Conservation (phyloP, 495 filamentous ascomycete species). For the Diplogelasinospora grovesii region DNA sequence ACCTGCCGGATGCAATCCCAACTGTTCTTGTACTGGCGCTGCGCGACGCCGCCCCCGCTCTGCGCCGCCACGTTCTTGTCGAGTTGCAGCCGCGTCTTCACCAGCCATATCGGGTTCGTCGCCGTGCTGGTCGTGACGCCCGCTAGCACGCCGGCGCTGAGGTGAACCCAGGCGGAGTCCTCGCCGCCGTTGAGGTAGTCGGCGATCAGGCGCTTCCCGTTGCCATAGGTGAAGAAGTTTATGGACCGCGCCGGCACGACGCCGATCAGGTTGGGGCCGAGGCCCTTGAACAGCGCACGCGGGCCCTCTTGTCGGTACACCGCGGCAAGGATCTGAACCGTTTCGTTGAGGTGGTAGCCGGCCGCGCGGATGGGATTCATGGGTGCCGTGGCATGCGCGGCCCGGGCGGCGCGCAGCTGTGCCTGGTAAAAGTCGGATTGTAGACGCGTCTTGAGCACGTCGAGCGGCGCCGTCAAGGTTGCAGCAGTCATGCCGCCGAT, state of each 20-base stretch:
- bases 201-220: conserved; percentile 71
- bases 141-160: conserved; percentile 63
- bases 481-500: conserved; percentile 83
- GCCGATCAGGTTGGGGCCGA: conserved; percentile 80
- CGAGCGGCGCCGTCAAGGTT: conserved; percentile 77
- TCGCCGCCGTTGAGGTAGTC: conserved; percentile 56
- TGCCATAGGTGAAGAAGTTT: conserved; percentile 86
- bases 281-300: conserved; percentile 80
- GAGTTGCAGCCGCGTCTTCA: conserved; percentile 84
- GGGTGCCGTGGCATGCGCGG: conserved; percentile 27
- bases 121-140: conserved; percentile 77
- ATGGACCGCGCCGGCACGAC: conserved; percentile 81
- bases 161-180: conserved; percentile 65
- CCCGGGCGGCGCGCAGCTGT: conserved; percentile 46
- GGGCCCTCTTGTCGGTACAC: conserved; percentile 74
- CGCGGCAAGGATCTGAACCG: conserved; percentile 68
- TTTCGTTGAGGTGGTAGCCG: conserved; percentile 64
- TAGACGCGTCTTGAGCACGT: conserved; percentile 83
- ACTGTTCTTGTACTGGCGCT: conserved; percentile 71
- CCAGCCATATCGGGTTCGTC: conserved; percentile 89
- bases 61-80: conserved; percentile 58
- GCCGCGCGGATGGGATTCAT: conserved; percentile 42
- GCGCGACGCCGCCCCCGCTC: conserved; percentile 37
- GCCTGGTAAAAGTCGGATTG: conserved; percentile 88
- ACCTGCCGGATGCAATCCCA: conserved; percentile 75